Evolutionary conservation across 768 basidiomycete species (phyloP).

Genomic region (Termitomyces heimii): DNA sequence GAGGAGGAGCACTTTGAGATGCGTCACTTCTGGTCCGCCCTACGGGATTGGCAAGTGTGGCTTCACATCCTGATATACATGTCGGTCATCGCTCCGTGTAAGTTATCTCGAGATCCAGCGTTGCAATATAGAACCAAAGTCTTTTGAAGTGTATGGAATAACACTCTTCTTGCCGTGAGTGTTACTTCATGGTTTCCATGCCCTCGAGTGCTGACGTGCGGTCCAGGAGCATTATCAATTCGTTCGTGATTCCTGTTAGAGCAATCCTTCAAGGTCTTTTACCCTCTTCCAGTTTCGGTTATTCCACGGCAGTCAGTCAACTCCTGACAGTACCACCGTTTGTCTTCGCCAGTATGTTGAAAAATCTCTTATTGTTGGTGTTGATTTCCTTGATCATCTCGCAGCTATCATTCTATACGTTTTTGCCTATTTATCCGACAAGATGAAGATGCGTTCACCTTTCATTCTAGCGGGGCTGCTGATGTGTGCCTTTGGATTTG

Average conservation of each 20-base stretch:
- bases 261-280: background rate
- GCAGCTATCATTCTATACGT: slow-evolving; percentile 23
- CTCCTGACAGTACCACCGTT: slow-evolving; percentile 68
- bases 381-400: background rate
- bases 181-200: background rate
- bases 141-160: slow-evolving; percentile 53
- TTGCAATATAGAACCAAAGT: background rate
- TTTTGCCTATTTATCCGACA: slow-evolving; percentile 58
- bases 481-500: slow-evolving; percentile 51
- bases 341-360: slow-evolving; percentile 49
- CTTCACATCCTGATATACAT: slow-evolving; percentile 53
- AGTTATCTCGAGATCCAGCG: slow-evolving; percentile 19
- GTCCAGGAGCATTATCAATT: slow-evolving; percentile 52
- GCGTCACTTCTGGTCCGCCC: slow-evolving; percentile 46
- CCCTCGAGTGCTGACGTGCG: background rate
- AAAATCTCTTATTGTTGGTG: background rate
- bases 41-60: slow-evolving; percentile 65
- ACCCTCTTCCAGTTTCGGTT: slow-evolving; percentile 47
- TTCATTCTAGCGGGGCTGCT: slow-evolving; percentile 50
- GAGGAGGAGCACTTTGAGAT: slow-evolving; percentile 58
- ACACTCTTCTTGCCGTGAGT: slow-evolving; percentile 67
- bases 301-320: slow-evolving; percentile 49
- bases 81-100: slow-evolving; percentile 53
- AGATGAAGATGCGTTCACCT: slow-evolving; percentile 42
- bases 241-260: slow-evolving; percentile 21